phyloP scores from a whole-genome alignment of 192 early-diverging fungal genomes.

The Lobosporangium transversale region DNA sequence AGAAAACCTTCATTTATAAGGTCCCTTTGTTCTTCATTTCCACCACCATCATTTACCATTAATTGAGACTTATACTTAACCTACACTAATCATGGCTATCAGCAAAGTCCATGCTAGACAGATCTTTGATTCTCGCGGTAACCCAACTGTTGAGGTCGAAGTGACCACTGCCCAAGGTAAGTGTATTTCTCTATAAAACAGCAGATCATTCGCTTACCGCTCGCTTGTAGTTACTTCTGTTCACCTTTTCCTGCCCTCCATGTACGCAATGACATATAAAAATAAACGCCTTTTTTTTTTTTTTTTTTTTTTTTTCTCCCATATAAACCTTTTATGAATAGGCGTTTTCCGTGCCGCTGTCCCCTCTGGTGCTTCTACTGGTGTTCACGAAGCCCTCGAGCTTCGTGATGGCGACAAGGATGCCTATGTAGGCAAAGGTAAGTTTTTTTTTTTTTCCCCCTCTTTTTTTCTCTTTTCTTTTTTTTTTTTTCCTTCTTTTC shows the following conservation, averaged over 20 bases:
- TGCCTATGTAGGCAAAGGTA: conserved; percentile 95
- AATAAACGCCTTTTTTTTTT: too few relatives aligned
- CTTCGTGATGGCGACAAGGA: conserved; percentile 89
- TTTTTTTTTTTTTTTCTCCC: too few relatives aligned
- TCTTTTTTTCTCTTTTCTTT: too few relatives aligned
- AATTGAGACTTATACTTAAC: background rate
- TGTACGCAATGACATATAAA: too few relatives aligned
- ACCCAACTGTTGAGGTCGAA: conserved; percentile 99
- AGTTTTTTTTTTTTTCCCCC: too few relatives aligned
- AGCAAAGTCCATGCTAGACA: conserved; percentile 89
- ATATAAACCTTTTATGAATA: too few relatives aligned
- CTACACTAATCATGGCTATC: conserved; percentile 68
- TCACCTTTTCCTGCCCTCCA: too few relatives aligned
- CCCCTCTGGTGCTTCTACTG: conserved; percentile 98
- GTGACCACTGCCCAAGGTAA: conserved; percentile 92
- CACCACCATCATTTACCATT: background rate
- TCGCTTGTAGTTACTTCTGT: too few relatives aligned
- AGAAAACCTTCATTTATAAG: too few relatives aligned
- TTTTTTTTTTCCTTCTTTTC: too few relatives aligned
- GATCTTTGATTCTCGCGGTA: conserved; percentile 99
- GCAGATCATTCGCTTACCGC: too few relatives aligned
- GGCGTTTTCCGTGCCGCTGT: conserved; percentile 95
- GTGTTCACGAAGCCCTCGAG: conserved; percentile 98
- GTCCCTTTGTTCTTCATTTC: too few relatives aligned
- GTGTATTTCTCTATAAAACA: background rate